phyloP scores from a whole-genome alignment of 768 basidiomycete genomes.

The Scleroderma bovista region DNA sequence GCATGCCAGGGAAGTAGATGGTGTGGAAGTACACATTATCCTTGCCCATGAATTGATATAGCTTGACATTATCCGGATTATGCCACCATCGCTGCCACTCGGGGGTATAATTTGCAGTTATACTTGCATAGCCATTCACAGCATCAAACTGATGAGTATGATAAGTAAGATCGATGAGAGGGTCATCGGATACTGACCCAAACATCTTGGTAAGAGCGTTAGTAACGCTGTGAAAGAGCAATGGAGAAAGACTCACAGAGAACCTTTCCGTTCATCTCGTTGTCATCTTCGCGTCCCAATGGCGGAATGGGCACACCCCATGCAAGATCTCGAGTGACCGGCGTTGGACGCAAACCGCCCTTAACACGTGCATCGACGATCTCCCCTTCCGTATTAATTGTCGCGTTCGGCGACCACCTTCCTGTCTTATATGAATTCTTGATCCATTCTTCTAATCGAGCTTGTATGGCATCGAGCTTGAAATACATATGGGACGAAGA shows the following conservation, averaged over 20 bases:
- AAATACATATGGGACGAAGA: conserved; percentile 91
- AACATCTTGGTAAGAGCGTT: conserved; percentile 55
- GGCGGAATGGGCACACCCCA: conserved; percentile 94
- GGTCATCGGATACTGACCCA: conserved; percentile 59
- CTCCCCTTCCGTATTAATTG: conserved; percentile 83
- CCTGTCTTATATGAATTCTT: conserved; percentile 71
- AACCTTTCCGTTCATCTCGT: conserved; percentile 58
- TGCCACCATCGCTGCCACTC: conserved; percentile 99
- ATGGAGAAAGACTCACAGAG: conserved; percentile 63
- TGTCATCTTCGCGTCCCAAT: conserved; percentile 6
- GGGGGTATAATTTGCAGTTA: conserved; percentile 90
- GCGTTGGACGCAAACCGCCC: conserved; percentile 79
- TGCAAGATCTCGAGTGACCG: conserved; percentile 51
- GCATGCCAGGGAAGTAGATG: conserved; percentile 82
- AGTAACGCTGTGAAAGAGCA: conserved; percentile 1
- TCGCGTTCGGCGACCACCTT: conserved; percentile 89
- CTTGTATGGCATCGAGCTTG: conserved; percentile 77
- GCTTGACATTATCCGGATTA: conserved; percentile 78
- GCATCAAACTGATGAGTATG: conserved; percentile 76
- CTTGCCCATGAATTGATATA: conserved; percentile 99
- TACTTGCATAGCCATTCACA: conserved; percentile 94
- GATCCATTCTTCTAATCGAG: conserved; percentile 83
- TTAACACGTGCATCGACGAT: conserved; percentile 87
- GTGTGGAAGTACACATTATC: conserved; percentile 99
- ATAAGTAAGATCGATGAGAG: neutral